A percentile compares a stretch with the other conserved stretches of the same genome.
Conservation (phyloP, 345 rosid species). For the Euphorbia pulcherrima region DNA sequence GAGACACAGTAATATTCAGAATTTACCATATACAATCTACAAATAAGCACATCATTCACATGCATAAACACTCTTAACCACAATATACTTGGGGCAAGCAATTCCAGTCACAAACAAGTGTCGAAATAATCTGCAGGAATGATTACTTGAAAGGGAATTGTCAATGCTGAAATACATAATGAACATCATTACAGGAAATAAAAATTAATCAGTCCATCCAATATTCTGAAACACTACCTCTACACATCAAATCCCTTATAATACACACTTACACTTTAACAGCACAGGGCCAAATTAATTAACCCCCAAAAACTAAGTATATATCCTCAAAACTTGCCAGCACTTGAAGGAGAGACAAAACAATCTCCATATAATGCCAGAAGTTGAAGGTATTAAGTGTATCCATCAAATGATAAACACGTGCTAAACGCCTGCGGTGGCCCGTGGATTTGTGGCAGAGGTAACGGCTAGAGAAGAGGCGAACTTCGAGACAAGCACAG, state of each 20-base stretch:
- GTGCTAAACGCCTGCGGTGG: constrained; percentile 36
- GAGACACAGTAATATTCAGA: too few species aligned
- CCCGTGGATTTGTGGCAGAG: constrained; percentile 36
- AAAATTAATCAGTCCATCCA: constrained; percentile 17
- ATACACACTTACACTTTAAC: constrained; percentile 34
- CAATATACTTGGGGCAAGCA: too few species aligned
- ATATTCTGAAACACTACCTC: constrained; percentile 25
- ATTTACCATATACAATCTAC: too few species aligned
- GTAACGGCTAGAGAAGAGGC: constrained; percentile 45
- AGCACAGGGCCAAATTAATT: constrained; percentile 10
- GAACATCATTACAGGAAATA: constrained; percentile 27
- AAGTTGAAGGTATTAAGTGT: constrained; percentile 1
- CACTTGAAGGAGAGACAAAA: constrained; percentile 14
- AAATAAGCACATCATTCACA: too few species aligned
- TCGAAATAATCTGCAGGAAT: too few species aligned
- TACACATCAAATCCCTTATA: constrained; percentile 38
- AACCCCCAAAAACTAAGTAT: constrained; percentile 14
- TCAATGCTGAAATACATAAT: neutral
- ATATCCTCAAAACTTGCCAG: constrained; percentile 14
- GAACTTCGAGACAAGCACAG: constrained; percentile 49
- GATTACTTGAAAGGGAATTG: too few species aligned
- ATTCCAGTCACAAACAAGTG: too few species aligned
- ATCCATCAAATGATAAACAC: constrained; percentile 2
- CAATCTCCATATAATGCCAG: constrained; percentile 16
- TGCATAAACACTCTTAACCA: too few species aligned